Percentiles rank a stretch among this genome's conserved stretches.
phyloP scores from a whole-genome alignment of 306 rosid species.

The Inga oerstediana region DNA sequence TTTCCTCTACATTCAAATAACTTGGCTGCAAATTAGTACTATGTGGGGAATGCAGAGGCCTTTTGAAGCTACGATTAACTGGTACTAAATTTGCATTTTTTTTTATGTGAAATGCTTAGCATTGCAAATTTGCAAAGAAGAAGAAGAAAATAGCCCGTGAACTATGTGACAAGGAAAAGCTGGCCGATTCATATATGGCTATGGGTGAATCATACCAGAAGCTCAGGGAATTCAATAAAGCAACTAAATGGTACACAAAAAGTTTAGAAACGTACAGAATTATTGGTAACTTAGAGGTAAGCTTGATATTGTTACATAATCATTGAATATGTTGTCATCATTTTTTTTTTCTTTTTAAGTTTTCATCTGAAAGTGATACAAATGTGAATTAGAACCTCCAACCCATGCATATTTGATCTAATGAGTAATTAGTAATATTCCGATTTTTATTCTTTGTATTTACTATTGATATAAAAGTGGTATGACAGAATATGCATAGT shows the following conservation, averaged over 20 bases:
- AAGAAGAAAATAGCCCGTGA: conserved; percentile 69
- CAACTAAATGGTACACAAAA: conserved; percentile 80
- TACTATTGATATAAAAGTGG: conserved; percentile 5
- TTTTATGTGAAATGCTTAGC: conserved; percentile 48
- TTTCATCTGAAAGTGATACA: neutral
- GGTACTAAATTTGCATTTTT: conserved; percentile 26
- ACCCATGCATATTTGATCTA: conserved; percentile 4
- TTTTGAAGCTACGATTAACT: conserved; percentile 30
- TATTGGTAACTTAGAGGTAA: conserved; percentile 83
- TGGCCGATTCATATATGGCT: conserved; percentile 65
- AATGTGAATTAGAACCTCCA: conserved; percentile 28
- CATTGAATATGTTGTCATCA: conserved; percentile 8
- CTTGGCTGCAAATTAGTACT: conserved; percentile 12
- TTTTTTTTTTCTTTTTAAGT: neutral
- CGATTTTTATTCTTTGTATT: conserved; percentile 1
- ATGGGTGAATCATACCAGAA: conserved; percentile 86
- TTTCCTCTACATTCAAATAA: conserved; percentile 22
- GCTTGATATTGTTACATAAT: neutral
- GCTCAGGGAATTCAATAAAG: conserved; percentile 68
- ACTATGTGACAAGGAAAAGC: conserved; percentile 75
- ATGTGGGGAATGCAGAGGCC: conserved; percentile 26
- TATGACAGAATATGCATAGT: neutral
- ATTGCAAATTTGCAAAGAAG: conserved; percentile 71
- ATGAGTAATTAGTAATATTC: conserved; percentile 2
- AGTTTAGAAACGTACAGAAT: conserved; percentile 71